Evolutionary conservation across 805 yeast genomes (phyloP).

Genomic region (Yamadazyma olivae): DNA sequence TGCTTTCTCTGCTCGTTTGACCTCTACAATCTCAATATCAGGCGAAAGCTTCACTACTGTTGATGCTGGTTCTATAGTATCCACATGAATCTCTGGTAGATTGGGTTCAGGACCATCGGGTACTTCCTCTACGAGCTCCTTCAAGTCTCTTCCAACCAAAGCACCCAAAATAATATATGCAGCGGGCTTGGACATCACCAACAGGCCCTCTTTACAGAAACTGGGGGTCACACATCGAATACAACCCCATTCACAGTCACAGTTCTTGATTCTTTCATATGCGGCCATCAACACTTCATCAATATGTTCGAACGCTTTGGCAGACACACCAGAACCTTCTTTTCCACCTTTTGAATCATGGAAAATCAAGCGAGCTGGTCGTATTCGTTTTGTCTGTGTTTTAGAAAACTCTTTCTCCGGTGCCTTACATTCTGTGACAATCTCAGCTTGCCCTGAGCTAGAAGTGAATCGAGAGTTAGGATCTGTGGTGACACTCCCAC

Average conservation of each 20-base stretch:
- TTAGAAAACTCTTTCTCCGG: constrained; percentile 93
- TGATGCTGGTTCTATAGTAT: constrained; percentile 59
- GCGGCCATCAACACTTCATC: constrained; percentile 65
- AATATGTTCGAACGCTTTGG: constrained; percentile 76
- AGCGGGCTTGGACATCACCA: constrained; percentile 86
- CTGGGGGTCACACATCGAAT: constrained; percentile 85
- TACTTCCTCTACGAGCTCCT: constrained; percentile 41
- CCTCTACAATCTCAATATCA: constrained; percentile 44
- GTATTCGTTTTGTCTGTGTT: constrained; percentile 61
- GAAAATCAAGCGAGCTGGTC: constrained; percentile 87
- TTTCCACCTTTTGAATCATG: constrained; percentile 82
- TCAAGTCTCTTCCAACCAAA: constrained; percentile 54
- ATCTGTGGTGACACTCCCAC: constrained; percentile 57
- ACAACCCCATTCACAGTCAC: constrained; percentile 76
- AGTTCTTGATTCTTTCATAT: constrained; percentile 52
- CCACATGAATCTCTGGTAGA: constrained; percentile 66
- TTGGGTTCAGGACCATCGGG: constrained; percentile 74
- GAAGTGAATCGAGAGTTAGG: constrained; percentile 26
- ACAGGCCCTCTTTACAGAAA: constrained; percentile 74
- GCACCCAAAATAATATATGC: constrained; percentile 65
- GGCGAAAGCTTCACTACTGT: constrained; percentile 58
- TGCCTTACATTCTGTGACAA: constrained; percentile 93
- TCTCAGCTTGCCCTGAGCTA: constrained; percentile 48
- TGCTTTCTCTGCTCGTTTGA: constrained; percentile 11
- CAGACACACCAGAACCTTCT: constrained; percentile 74